A percentile compares a stretch with the other conserved stretches of the same genome.
phyloP scores from a whole-genome alignment of 2,329 filamentous ascomycete genomes.

The Pseudogymnoascus sp. region DNA sequence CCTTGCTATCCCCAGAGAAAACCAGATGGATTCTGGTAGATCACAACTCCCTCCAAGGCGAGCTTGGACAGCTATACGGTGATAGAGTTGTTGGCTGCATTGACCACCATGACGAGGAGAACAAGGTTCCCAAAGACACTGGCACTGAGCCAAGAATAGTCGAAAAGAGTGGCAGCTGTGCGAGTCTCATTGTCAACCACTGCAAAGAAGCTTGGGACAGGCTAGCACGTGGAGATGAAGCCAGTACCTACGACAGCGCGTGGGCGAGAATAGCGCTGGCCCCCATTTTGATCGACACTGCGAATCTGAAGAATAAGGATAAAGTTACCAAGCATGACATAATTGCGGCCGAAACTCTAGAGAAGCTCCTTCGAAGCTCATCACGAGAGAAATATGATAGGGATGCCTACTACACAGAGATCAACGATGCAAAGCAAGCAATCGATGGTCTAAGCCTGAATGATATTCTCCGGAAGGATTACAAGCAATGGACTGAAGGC shows the following conservation, averaged over 20 bases:
- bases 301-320: constrained; percentile 51
- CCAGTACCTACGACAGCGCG: constrained; percentile 32
- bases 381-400: constrained; percentile 43
- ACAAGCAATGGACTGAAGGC: constrained; percentile 67
- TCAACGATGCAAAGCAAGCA: constrained; percentile 60
- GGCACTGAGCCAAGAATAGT: constrained; percentile 52
- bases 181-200: constrained; percentile 59
- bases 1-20: constrained; percentile 36
- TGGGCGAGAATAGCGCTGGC: constrained; percentile 59
- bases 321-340: constrained; percentile 61
- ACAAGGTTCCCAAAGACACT: constrained; percentile 39
- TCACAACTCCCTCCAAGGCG: constrained; percentile 66
- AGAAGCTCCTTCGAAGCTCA: constrained; percentile 38
- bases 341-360: constrained; percentile 51
- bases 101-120: constrained; percentile 74
- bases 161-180: constrained; percentile 63
- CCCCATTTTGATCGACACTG: constrained; percentile 67
- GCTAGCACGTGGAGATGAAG: constrained; percentile 35
- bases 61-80: constrained; percentile 47
- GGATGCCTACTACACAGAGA: constrained; percentile 48
- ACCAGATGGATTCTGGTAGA: constrained; percentile 71
- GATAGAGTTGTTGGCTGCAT: constrained; percentile 56
- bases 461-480: constrained; percentile 74
- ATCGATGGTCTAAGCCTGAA: constrained; percentile 52
- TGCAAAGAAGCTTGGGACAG: constrained; percentile 51